Evolutionary conservation across 768 basidiomycete species (phyloP).

Genomic region (Suillus ampliporus): DNA sequence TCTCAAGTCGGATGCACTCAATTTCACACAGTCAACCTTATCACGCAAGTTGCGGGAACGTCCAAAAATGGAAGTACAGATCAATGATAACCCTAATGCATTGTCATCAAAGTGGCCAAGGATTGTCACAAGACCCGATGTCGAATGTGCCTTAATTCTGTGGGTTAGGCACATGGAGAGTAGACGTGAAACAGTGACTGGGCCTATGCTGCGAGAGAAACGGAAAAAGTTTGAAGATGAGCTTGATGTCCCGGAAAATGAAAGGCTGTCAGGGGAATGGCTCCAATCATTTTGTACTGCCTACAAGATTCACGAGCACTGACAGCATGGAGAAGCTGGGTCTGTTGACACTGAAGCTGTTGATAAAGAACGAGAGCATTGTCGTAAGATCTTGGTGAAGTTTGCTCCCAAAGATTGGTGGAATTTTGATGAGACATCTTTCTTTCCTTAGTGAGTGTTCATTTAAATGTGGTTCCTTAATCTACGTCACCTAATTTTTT

Average conservation of each 20-base stretch:
- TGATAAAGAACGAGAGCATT: constrained; percentile 8
- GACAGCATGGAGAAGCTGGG: constrained; percentile 10
- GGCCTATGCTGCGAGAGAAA: constrained; percentile 15
- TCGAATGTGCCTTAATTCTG: constrained; percentile 36
- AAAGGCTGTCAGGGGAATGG: constrained; percentile 15
- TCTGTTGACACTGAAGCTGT: constrained; percentile 5
- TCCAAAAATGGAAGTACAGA: constrained; percentile 15
- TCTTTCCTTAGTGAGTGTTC: too few relatives aligned
- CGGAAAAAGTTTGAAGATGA: constrained; percentile 7
- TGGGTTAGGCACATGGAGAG: constrained; percentile 32
- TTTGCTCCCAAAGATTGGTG: constrained; percentile 31
- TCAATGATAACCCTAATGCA: constrained; percentile 27
- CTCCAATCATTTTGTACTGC: constrained; percentile 11
- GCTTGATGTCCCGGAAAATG: constrained; percentile 8
- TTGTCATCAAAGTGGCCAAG: constrained; percentile 36
- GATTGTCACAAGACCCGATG: constrained; percentile 41
- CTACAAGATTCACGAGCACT: constrained; percentile 11
- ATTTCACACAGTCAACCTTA: constrained; percentile 16
- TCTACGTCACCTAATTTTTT: too few relatives aligned
- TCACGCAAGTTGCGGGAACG: constrained; percentile 9
- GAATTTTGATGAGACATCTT: constrained; percentile 18
- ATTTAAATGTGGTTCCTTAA: too few relatives aligned
- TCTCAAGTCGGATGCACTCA: constrained; percentile 1
- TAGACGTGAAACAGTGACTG: constrained; percentile 4
- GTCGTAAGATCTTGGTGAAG: constrained; percentile 21